Evolutionary conservation across 2,329 filamentous ascomycete species (phyloP).

Genomic region (Epicoccum sorghinum): DNA sequence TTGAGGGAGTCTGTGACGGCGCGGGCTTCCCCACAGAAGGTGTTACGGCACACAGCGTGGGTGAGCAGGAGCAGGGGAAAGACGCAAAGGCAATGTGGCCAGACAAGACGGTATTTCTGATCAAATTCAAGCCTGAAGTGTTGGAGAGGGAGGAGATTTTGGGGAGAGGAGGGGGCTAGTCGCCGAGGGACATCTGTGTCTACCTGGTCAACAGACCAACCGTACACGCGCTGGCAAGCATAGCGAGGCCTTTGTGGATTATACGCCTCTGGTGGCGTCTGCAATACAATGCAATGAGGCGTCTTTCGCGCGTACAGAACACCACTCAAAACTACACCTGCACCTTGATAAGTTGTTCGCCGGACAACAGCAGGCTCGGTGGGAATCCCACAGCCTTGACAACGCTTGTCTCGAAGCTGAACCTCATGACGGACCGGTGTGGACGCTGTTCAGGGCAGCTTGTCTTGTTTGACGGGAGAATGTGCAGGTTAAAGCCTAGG

Average conservation of each 20-base stretch:
- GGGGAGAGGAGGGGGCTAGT: slow-evolving; percentile 60
- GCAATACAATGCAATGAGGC: not conserved
- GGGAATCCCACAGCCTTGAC: not conserved
- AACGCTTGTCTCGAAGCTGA: not conserved
- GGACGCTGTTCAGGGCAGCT: not conserved
- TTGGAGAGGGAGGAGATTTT: slow-evolving; percentile 88
- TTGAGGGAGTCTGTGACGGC: slow-evolving; percentile 95
- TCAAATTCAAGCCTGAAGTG: slow-evolving; percentile 91
- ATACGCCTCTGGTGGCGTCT: not conserved
- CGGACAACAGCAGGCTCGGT: not conserved
- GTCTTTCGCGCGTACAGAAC: not conserved
- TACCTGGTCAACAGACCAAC: not conserved
- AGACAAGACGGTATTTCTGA: slow-evolving; percentile 90
- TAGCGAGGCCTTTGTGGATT: slow-evolving; percentile 7
- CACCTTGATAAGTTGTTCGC: not conserved
- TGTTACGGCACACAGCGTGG: slow-evolving; percentile 82
- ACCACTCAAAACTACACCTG: not conserved
- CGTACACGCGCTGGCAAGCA: not conserved
- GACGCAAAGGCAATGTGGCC: slow-evolving; percentile 76
- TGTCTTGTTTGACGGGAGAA: not conserved
- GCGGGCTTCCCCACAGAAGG: slow-evolving; percentile 82
- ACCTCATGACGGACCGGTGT: too few species aligned
- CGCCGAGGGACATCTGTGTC: not conserved
- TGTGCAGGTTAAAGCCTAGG: not conserved
- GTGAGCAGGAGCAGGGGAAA: slow-evolving; percentile 56